Base-by-base conservation (phyloP, 176 grass and related monocot species). In the Juncus effusus region DNA sequence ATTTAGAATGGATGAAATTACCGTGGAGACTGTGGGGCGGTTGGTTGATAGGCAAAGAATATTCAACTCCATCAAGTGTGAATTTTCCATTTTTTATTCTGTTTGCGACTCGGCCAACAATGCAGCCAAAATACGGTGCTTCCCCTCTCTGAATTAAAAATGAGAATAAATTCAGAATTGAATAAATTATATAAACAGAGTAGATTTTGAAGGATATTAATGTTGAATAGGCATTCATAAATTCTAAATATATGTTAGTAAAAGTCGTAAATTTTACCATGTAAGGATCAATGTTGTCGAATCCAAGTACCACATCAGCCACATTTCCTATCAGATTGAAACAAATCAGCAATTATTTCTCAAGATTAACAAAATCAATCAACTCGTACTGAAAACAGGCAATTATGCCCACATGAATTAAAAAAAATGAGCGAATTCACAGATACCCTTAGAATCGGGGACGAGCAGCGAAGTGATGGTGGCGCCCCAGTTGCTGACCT, bases 61-160 rank as follows among this genome's bases (percentile, higher is more conserved):
- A 72, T 49, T 88, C 74, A 36, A 81, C 79, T 59, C 79, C 87
- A 0, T 83, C 65, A 2, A 96, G 55, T 51, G 38, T 81, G 63
- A 88, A 96, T 61, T 82, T 86, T 4, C 87, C 82, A 14, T 79
- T 19, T 60, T 82, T 86, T 62, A 96, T 96, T 77, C 92, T 91
- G 63, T 91, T 96, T 61, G 92, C 92, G 36, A 96, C 87, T 36
- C 84, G 81, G 16, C 87, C 87, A 79, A 96, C 92, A 64, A 96
- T 91, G 69, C 92, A 91, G n/a, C 87, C 92, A 86, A 96, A 96
- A 57, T 96, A 91, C 36, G 84, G 87, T 36, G 84, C 56, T 62
- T 64, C 45, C 39, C 84, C 87, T 80, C 81, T 79, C 92, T 88
- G 70, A 61, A 56, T 59, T 51, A 64, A 69, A 54, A 69, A 14